Conservation (phyloP, 768 basidiomycete species). For the Sporobolomyces phaffii region DNA sequence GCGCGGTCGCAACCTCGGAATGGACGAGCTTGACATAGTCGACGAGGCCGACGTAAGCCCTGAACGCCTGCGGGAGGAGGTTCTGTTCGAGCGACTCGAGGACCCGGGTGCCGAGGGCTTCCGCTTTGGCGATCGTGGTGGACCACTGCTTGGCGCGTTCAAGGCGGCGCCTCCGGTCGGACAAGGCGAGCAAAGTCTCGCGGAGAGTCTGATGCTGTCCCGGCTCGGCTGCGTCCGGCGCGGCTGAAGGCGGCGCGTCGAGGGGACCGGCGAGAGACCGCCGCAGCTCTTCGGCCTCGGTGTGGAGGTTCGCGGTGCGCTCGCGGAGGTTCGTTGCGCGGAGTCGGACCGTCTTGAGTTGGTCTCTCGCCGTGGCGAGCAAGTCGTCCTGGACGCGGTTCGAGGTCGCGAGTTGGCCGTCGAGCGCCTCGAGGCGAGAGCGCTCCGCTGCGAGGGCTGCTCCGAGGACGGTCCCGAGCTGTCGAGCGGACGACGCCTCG, state of each 20-base stretch:
- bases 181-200: slow-evolving; percentile 73
- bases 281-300: too few species aligned
- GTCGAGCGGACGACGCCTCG: not conserved
- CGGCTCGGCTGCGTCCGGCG: too few species aligned
- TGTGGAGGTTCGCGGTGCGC: too few species aligned
- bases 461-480: not conserved
- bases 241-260: too few species aligned
- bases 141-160: slow-evolving; percentile 71
- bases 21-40: slow-evolving; percentile 49
- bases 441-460: not conserved
- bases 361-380: not conserved
- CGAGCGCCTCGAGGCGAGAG: too few species aligned
- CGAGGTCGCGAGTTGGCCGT: too few species aligned
- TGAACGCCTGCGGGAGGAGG: slow-evolving; percentile 29
- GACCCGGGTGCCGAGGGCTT: slow-evolving; percentile 64
- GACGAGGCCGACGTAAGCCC: slow-evolving; percentile 36
- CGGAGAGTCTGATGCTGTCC: slow-evolving; percentile 61
- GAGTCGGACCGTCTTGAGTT: too few species aligned
- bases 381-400: not conserved
- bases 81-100: slow-evolving; percentile 21
- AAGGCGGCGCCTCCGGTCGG: slow-evolving; percentile 69
- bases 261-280: too few species aligned
- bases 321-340: too few species aligned
- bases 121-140: slow-evolving; percentile 62
- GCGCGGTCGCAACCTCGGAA: not conserved